Evolutionary conservation across 1,284 basidiomycete species (phyloP), one percentile per base, ranked within the genome.

Genomic region (Schizophyllum commune): DNA sequence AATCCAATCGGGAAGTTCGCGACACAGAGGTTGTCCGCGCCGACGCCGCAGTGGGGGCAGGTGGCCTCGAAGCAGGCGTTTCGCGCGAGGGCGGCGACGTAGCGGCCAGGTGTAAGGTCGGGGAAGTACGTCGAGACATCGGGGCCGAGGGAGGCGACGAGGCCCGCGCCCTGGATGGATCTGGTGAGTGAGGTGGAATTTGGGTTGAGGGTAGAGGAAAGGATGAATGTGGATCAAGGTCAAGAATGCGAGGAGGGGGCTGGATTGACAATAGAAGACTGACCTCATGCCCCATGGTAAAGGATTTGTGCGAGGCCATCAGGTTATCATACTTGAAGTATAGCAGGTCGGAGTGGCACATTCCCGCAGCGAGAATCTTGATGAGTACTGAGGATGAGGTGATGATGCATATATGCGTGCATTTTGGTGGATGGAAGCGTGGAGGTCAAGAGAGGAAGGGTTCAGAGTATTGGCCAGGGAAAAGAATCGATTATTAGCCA

Each of bases 11-110:
- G 61, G 17, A 20, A 56, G 47, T 62, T 21, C 32, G 32, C 33
- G 6, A 9, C 19, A 15, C 61, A 62, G 20, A 56, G 4, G 33
- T 59, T 62, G 61, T 62, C 58, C 15, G 33, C 53, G 33, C 21
- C 58, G 55, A 53, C 58, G 32, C 56, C 53, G 19, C 58, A 62
- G 21, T 55, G 11, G 53, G 19, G 9, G 53, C 53, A 55, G 20
- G 5, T 55, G 27, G 19, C 4, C 19, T 21, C 13, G 27, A 55
- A 55, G 53, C 53, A 55, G 53, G 53, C 20, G 27, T 55, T 55
- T 4, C 53, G 53, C 9, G 53, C 53, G 1, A 21, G 53, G 4
- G 27, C 27, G 19, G 53, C 53, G 11, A 55, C 53, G 27, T 55
- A 55, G 15, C 11, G 53, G 53, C 27, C 27, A 3, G 9, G 13